A percentile compares a stretch with the other conserved stretches of the same genome.
These are phyloP conservation scores for Lasiosphaeria hispida DNA, from an alignment of 495 filamentous ascomycete species.

Conservation along the genomic window DNA sequence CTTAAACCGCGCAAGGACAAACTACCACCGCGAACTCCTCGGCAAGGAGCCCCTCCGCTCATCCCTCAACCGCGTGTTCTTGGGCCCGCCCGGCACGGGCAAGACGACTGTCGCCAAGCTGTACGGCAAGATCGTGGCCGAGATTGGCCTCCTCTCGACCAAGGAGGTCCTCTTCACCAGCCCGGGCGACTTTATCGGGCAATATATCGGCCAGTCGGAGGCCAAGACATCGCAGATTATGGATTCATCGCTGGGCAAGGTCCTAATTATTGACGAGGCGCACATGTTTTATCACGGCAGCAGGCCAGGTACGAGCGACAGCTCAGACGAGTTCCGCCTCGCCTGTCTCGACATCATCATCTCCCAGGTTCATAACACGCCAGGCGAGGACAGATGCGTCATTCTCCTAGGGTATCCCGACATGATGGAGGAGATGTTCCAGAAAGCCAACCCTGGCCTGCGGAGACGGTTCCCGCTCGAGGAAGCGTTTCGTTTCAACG, in stretches of 20 bases:
- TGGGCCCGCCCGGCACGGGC: conserved; percentile 69
- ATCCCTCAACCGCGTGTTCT: conserved; percentile 69
- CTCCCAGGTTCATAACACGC: conserved; percentile 72
- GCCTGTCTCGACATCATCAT: conserved; percentile 84
- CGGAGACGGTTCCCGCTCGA: conserved; percentile 64
- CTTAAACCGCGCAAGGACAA: conserved; percentile 56
- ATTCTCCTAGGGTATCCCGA: conserved; percentile 74
- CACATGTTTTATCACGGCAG: conserved; percentile 52
- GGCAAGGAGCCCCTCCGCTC: conserved; percentile 56
- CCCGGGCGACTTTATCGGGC: conserved; percentile 70
- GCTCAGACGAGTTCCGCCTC: conserved; percentile 63
- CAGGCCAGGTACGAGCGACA: conserved; percentile 24
- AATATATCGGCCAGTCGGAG: conserved; percentile 63
- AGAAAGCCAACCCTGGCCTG: conserved; percentile 75
- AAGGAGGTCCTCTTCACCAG: conserved; percentile 67
- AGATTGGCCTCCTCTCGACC: conserved; percentile 58
- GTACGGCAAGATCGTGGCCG: conserved; percentile 63
- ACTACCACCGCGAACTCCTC: conserved; percentile 60
- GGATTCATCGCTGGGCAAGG: conserved; percentile 62
- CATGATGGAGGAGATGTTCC: conserved; percentile 76
- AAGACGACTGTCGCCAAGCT: conserved; percentile 77
- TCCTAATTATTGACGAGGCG: conserved; percentile 75
- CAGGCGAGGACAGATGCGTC: conserved; percentile 76
- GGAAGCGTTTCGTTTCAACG: conserved; percentile 66
- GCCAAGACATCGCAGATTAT: conserved; percentile 70